Conservation (phyloP, 1,284 basidiomycete species). For the Ustilago cynodontis region DNA sequence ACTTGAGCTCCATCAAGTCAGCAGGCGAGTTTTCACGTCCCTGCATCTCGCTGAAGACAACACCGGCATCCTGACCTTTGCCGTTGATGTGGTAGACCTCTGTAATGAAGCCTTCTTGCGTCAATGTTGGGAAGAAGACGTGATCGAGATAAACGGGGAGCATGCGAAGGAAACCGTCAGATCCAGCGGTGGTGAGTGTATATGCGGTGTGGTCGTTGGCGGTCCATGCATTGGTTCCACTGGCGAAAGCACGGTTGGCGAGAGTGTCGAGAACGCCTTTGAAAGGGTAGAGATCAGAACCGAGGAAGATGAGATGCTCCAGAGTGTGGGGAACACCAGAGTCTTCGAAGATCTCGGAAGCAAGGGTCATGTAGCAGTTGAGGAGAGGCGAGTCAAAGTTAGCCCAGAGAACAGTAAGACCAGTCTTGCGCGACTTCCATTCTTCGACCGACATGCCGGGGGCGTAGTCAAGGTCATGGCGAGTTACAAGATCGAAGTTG, state of each 20-base stretch:
- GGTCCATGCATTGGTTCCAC: conserved; percentile 79
- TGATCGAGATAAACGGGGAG: conserved; percentile 97
- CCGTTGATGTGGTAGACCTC: conserved; percentile 86
- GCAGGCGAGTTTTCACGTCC: conserved; percentile 91
- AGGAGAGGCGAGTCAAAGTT: conserved; percentile 81
- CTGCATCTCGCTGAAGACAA: conserved; percentile 90
- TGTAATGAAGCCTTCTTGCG: conserved; percentile 88
- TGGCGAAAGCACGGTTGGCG: conserved; percentile 95
- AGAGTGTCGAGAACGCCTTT: conserved; percentile 97
- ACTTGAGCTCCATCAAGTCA: conserved; percentile 84
- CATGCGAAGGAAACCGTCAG: conserved; percentile 93
- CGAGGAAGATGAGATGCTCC: conserved; percentile 68
- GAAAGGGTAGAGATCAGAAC: conserved; percentile 77
- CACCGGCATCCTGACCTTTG: conserved; percentile 91
- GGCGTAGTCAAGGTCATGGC: conserved; percentile 79
- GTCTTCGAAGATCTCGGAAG: conserved; percentile 80
- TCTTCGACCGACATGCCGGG: conserved; percentile 81
- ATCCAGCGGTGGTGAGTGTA: conserved; percentile 96
- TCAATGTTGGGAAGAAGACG: conserved; percentile 95
- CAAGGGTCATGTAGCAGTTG: conserved; percentile 91
- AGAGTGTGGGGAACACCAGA: conserved; percentile 72
- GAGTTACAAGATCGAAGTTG: conserved; percentile 83
- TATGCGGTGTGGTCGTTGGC: conserved; percentile 78
- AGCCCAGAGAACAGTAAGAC: conserved; percentile 76
- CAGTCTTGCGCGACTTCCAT: conserved; percentile 84